These are phyloP conservation scores for Leccinellum albellum DNA, from an alignment of 768 basidiomycete species.

Conservation along the genomic window DNA sequence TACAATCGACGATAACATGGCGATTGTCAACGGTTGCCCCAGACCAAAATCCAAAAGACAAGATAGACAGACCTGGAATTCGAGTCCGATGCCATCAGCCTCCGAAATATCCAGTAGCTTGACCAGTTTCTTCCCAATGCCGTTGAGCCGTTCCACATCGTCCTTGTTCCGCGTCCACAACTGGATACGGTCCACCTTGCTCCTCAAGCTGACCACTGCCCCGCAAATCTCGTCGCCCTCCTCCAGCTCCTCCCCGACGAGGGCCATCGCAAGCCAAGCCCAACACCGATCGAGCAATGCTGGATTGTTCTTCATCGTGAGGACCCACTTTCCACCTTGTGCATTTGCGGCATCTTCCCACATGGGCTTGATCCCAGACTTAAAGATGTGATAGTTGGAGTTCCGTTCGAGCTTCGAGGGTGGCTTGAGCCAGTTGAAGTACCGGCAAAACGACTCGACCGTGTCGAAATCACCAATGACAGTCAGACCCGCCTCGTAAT, in stretches of 20 bases:
- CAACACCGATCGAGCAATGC: slow-evolving; percentile 80
- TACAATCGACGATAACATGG: slow-evolving; percentile 23
- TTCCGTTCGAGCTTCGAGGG: slow-evolving; percentile 86
- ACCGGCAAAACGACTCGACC: slow-evolving; percentile 85
- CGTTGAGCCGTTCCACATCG: slow-evolving; percentile 80
- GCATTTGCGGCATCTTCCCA: slow-evolving; percentile 95
- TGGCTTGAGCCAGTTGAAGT: slow-evolving; percentile 92
- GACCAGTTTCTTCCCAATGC: slow-evolving; percentile 77
- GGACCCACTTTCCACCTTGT: slow-evolving; percentile 90
- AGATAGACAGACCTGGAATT: slow-evolving; percentile 74
- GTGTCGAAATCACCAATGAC: slow-evolving; percentile 89
- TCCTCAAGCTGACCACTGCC: slow-evolving; percentile 81
- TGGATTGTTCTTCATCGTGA: slow-evolving; percentile 87
- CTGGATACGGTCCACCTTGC: slow-evolving; percentile 87
- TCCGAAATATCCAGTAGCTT: slow-evolving; percentile 83
- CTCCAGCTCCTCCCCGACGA: slow-evolving; percentile 67
- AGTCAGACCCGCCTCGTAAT: slow-evolving; percentile 83
- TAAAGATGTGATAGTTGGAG: slow-evolving; percentile 95
- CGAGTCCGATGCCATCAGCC: slow-evolving; percentile 78
- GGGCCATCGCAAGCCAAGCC: slow-evolving; percentile 87
- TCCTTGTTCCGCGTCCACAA: slow-evolving; percentile 87
- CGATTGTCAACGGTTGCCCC: neutral
- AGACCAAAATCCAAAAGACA: slow-evolving; percentile 15
- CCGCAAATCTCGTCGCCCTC: slow-evolving; percentile 75
- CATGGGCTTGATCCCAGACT: slow-evolving; percentile 92